Evolutionary conservation across 1,284 basidiomycete genomes (phyloP).

Genomic region (Puccinia triticina): DNA sequence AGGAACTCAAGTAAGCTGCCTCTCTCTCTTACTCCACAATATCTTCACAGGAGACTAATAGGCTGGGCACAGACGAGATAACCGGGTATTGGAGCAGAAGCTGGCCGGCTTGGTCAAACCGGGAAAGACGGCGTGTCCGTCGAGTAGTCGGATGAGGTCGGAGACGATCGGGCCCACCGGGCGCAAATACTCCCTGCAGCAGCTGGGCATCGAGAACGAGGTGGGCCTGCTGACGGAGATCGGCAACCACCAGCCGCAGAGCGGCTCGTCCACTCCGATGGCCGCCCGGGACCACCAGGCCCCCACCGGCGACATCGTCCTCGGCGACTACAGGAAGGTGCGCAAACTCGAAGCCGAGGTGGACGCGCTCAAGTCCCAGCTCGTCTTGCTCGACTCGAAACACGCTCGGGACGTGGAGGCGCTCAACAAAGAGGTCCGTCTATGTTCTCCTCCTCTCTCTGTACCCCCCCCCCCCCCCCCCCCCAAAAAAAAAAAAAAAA

Average conservation of each 20-base stretch:
- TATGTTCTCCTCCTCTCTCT: not conserved
- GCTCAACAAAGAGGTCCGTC: conserved; percentile 33
- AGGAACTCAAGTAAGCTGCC: conserved; percentile 28
- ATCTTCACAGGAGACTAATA: not conserved
- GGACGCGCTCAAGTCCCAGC: not conserved
- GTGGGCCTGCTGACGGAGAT: not conserved
- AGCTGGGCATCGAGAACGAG: not conserved
- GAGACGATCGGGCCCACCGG: not conserved
- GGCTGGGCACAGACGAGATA: not conserved
- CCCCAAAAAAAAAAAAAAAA: too few species aligned
- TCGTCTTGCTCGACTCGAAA: conserved; percentile 6
- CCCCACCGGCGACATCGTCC: not conserved
- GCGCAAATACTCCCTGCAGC: not conserved
- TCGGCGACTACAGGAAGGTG: conserved; percentile 5
- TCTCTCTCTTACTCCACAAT: not conserved
- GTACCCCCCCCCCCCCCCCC: too few species aligned
- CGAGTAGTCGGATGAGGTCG: not conserved
- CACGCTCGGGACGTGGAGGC: conserved; percentile 2
- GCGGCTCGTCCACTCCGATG: not conserved
- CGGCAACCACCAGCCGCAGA: not conserved
- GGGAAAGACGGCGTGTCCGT: not conserved
- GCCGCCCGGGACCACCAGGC: not conserved
- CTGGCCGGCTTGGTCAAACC: not conserved
- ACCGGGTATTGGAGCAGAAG: not conserved
- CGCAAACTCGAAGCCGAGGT: conserved; percentile 20